phyloP scores from a whole-genome alignment of 495 filamentous ascomycete species.

The Neurospora sp. region DNA sequence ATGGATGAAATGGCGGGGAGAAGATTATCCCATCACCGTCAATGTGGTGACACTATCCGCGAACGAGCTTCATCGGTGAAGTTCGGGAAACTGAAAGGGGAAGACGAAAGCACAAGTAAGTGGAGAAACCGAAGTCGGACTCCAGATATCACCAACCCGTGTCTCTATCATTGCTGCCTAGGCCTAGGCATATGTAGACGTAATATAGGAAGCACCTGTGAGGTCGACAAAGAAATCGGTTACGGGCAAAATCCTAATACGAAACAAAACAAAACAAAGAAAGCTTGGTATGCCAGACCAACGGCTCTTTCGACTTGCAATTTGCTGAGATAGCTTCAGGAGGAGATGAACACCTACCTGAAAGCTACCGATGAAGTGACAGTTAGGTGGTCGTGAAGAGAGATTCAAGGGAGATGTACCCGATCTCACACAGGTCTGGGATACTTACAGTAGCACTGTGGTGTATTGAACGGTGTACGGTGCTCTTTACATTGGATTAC shows the following conservation, averaged over 20 bases:
- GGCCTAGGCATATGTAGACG: neutral
- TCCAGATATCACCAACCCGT: neutral
- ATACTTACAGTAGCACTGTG: neutral
- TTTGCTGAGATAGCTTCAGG: too few species aligned
- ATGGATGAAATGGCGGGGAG: neutral
- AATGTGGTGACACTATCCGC: neutral
- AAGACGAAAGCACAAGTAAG: neutral
- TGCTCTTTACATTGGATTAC: neutral
- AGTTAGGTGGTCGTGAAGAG: neutral
- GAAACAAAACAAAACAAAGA: neutral
- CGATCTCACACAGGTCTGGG: neutral
- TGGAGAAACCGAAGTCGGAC: neutral
- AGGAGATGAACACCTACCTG: too few species aligned
- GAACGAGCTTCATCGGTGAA: neutral
- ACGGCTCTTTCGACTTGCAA: too few species aligned
- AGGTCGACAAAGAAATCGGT: neutral
- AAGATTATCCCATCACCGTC: neutral
- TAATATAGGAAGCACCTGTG: neutral
- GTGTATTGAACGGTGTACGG: neutral
- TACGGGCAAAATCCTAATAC: neutral
- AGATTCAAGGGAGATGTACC: neutral
- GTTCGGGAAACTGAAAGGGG: neutral
- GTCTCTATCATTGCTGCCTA: neutral
- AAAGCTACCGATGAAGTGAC: too few species aligned
- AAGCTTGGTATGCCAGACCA: too few species aligned